phyloP scores from a whole-genome alignment of 257 asterid genomes.

The Jasminum sambac region DNA sequence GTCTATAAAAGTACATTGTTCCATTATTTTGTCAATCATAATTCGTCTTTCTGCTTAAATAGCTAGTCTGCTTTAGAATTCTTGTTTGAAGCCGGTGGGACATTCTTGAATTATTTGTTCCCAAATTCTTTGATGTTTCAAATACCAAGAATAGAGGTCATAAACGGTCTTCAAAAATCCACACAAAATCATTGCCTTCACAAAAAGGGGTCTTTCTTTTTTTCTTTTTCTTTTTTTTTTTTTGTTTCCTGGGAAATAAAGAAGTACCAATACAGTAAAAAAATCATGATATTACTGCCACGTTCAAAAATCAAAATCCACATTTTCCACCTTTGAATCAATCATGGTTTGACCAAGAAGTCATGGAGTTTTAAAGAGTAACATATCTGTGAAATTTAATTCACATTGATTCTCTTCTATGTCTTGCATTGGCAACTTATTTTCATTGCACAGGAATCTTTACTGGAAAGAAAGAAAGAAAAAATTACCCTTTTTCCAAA shows the following conservation, averaged over 20 bases:
- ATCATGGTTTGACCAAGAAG: slow-evolving; percentile 33
- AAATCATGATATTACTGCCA: not conserved
- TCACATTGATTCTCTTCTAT: slow-evolving; percentile 36
- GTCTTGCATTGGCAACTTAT: slow-evolving; percentile 19
- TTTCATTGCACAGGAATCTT: slow-evolving; percentile 25
- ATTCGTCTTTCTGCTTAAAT: not conserved
- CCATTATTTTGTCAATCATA: not conserved
- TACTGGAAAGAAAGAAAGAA: slow-evolving; percentile 17
- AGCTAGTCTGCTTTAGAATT: slow-evolving; percentile 2
- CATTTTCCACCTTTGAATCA: slow-evolving; percentile 22
- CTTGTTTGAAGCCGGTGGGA: not conserved
- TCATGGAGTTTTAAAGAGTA: slow-evolving; percentile 19
- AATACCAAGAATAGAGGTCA: not conserved
- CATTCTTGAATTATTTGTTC: slow-evolving; percentile 1
- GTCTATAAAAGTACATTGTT: not conserved
- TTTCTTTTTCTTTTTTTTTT: not conserved
- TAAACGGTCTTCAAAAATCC: not conserved
- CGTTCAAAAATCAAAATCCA: slow-evolving; percentile 31
- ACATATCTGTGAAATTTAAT: not conserved
- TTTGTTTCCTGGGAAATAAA: not conserved
- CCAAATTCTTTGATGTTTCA: not conserved
- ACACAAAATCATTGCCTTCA: not conserved
- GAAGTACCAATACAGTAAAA: not conserved
- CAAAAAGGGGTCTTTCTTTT: not conserved
- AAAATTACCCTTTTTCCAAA: slow-evolving; percentile 16